Base-by-base conservation (phyloP, 1,139 yeast genomes). In the Blastobotrys raffinosifermentans region DNA sequence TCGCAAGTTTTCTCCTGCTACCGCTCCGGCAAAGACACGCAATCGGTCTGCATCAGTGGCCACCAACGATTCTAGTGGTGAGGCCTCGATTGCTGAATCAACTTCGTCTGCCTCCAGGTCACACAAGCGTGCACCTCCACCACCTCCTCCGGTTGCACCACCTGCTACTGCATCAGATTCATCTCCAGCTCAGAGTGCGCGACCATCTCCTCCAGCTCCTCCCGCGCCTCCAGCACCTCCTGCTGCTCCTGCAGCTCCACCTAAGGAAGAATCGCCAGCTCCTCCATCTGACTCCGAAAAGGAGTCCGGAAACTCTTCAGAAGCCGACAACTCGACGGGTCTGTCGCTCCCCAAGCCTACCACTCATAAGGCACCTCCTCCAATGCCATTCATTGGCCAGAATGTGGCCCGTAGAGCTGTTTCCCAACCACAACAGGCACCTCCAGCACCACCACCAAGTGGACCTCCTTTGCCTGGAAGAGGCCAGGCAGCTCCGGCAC, bases 91-190 rank as follows among this genome's bases (percentile, higher is more conserved):
- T 6, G n/a, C n/a, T n/a, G 35, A 47, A 5, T 4, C 39, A 34
- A 31, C 40, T 42, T 7, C 41, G 19, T 17, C 35, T 22, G 44
- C 44, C 34, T 50, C 43, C 43, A n/a, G 55, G 22, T 42, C 39
- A 3, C 50, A 59, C 39, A 65, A 66, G 47, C 70, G 71, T 0
- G 75, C 76, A 3, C 76, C 76, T 1, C 75, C 74, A 2, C 69
- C 70, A 10, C 50, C 55, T 3, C 47, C 55, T 21, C 41, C 58
- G 9, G 46, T 54, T 7, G 42, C 53, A n/a, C 38, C 50, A 4
- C 43, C 47, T 10, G 44, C 52, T 4, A 33, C 50, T 15, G 37
- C 46, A 17, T 32, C 45, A 10, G 26, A 47, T 26, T 35, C 48
- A 3, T 44, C 50, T 17, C 47, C 49, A 17, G 29, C 44, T 11